phyloP scores from a whole-genome alignment of 2,329 filamentous ascomycete genomes.

The Claviceps arundinis region DNA sequence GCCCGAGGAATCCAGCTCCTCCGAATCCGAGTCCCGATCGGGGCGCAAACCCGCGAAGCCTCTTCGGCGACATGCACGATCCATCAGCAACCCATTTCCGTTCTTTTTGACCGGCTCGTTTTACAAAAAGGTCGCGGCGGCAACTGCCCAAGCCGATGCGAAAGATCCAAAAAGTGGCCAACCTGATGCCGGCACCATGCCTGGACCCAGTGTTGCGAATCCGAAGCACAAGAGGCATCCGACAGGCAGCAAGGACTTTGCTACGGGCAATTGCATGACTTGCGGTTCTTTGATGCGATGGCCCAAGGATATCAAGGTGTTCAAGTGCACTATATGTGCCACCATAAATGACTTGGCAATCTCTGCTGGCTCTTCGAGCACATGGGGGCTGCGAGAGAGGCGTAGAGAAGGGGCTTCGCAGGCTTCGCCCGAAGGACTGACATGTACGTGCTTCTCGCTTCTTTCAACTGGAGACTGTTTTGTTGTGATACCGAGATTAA shows the following conservation, averaged over 20 bases:
- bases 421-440: neutral
- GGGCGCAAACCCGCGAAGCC: conserved; percentile 10
- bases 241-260: conserved; percentile 40
- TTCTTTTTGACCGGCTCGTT: conserved; percentile 51
- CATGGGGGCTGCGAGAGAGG: conserved; percentile 2
- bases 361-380: conserved; percentile 7
- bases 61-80: conserved; percentile 30
- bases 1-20: conserved; percentile 29
- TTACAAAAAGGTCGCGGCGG: conserved; percentile 34
- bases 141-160: conserved; percentile 18
- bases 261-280: conserved; percentile 69
- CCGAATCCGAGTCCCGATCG: conserved; percentile 27
- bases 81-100: conserved; percentile 70
- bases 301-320: conserved; percentile 59
- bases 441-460: conserved; percentile 1
- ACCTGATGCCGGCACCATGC: conserved; percentile 16
- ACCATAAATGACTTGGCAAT: conserved; percentile 65
- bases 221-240: conserved; percentile 21
- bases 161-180: conserved; percentile 18
- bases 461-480: neutral
- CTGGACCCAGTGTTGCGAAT: conserved; percentile 4
- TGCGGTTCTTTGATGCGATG: conserved; percentile 71
- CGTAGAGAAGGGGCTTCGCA: conserved; percentile 1
- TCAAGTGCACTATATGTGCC: conserved; percentile 71
- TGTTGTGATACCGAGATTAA: neutral